Evolutionary conservation across 2,329 filamentous ascomycete species (phyloP).

Genomic region (Pyricularia grisea): DNA sequence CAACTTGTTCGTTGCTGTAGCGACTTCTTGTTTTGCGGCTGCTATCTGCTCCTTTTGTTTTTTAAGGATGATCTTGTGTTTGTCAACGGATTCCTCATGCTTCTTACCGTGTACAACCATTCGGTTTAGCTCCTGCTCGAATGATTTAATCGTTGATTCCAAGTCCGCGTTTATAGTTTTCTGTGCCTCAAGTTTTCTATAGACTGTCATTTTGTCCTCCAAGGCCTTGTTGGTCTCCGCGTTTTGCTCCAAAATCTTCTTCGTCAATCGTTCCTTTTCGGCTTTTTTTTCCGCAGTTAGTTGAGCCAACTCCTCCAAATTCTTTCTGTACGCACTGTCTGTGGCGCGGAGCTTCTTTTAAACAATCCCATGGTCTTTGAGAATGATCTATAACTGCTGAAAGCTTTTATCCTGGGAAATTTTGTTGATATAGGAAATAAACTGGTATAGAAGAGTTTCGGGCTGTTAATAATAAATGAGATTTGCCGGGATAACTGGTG

Average conservation of each 20-base stretch:
- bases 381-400: background rate
- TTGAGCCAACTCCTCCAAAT: background rate
- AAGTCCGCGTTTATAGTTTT: background rate
- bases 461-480: background rate
- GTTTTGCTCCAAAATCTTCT: background rate
- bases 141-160: background rate
- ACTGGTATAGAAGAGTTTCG: background rate
- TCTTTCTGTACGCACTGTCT: background rate
- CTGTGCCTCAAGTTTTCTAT: background rate
- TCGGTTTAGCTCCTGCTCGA: background rate
- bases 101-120: background rate
- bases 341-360: background rate
- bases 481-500: background rate
- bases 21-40: background rate
- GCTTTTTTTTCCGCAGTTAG: background rate
- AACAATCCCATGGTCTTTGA: background rate
- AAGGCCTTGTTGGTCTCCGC: background rate
- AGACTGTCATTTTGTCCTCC: background rate
- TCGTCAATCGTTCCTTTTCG: background rate
- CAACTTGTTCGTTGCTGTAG: background rate
- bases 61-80: background rate
- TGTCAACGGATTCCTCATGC: background rate
- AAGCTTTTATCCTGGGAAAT: background rate
- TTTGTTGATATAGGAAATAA: background rate
- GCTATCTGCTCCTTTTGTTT: background rate